Percentiles rank a stretch among this genome's conserved stretches.
phyloP scores from a whole-genome alignment of 148 eudicot genomes.

The Spergularia marina region DNA sequence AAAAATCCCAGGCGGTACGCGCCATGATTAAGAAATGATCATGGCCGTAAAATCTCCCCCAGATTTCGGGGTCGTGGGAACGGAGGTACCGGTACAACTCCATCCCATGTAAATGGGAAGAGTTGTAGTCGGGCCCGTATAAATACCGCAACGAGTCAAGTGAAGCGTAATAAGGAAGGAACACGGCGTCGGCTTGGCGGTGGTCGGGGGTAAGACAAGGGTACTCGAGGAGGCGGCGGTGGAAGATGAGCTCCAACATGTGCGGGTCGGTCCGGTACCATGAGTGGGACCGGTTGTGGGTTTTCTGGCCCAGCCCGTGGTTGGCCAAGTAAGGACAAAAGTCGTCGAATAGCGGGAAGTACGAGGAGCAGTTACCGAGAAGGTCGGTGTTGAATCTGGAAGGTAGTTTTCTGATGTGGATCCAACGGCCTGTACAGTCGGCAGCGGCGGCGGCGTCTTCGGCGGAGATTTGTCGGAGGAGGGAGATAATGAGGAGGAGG shows the following conservation, averaged over 20 bases:
- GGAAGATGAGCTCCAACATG: constrained; percentile 77
- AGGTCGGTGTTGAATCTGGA: constrained; percentile 65
- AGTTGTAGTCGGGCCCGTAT: constrained; percentile 55
- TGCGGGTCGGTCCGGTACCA: constrained; percentile 80
- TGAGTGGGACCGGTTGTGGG: constrained; percentile 65
- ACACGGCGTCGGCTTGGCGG: constrained; percentile 49
- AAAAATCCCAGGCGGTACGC: constrained; percentile 68
- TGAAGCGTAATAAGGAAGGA: constrained; percentile 65
- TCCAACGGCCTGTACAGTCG: constrained; percentile 56
- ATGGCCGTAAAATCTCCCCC: constrained; percentile 48
- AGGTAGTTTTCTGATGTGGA: constrained; percentile 78
- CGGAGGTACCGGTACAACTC: constrained; percentile 40
- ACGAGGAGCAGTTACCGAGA: constrained; percentile 57
- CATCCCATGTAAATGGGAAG: constrained; percentile 51
- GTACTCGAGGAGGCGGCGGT: constrained; percentile 84
- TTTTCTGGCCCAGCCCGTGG: constrained; percentile 79
- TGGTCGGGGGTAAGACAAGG: constrained; percentile 65
- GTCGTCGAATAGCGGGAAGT: constrained; percentile 44
- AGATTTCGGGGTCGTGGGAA: constrained; percentile 39
- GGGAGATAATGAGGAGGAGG: constrained; percentile 24
- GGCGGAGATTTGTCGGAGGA: constrained; percentile 24
- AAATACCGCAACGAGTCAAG: constrained; percentile 57
- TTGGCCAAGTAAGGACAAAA: constrained; percentile 67
- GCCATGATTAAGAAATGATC: constrained; percentile 80
- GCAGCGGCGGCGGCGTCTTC: constrained; percentile 26